Evolutionary conservation across 2,329 filamentous ascomycete species (phyloP).

Genomic region (Clonostachys chloroleuca): DNA sequence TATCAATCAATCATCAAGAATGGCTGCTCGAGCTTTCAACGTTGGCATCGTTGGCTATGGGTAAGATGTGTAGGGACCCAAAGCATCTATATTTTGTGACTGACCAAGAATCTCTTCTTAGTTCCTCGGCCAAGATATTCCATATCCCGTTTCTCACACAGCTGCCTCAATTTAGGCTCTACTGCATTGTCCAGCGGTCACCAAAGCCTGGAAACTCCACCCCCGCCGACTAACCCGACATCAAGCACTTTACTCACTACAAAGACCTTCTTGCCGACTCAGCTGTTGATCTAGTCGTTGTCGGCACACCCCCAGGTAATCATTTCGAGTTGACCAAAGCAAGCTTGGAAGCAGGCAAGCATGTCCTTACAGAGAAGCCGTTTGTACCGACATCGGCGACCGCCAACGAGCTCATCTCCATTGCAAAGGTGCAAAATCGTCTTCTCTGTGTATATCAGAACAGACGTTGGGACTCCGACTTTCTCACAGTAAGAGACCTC

Average conservation of each 20-base stretch:
- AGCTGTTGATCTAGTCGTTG: constrained; percentile 62
- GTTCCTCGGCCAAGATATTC: constrained; percentile 70
- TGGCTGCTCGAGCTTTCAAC: constrained; percentile 36
- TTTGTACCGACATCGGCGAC: constrained; percentile 70
- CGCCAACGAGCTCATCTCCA: constrained; percentile 55
- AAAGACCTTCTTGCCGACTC: constrained; percentile 62
- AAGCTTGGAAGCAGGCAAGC: constrained; percentile 66
- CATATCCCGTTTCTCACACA: constrained; percentile 74
- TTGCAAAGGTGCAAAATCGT: constrained; percentile 45
- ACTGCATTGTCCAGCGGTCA: constrained; percentile 72
- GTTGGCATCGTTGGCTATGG: constrained; percentile 48
- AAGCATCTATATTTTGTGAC: background rate
- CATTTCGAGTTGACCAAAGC: constrained; percentile 63
- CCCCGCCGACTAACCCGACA: constrained; percentile 59
- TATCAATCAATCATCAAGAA: constrained; percentile 2
- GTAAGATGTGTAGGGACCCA: constrained; percentile 19
- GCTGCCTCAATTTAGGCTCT: constrained; percentile 60
- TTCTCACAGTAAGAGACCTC: constrained; percentile 62
- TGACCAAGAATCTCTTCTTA: constrained; percentile 12
- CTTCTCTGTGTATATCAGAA: constrained; percentile 71
- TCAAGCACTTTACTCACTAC: constrained; percentile 59
- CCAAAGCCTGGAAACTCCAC: constrained; percentile 63
- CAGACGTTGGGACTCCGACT: constrained; percentile 75
- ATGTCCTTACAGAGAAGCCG: constrained; percentile 79
- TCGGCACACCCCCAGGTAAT: constrained; percentile 68